Conservation (phyloP, 495 filamentous ascomycete genomes). For the Aspergillus bertholletiae region DNA sequence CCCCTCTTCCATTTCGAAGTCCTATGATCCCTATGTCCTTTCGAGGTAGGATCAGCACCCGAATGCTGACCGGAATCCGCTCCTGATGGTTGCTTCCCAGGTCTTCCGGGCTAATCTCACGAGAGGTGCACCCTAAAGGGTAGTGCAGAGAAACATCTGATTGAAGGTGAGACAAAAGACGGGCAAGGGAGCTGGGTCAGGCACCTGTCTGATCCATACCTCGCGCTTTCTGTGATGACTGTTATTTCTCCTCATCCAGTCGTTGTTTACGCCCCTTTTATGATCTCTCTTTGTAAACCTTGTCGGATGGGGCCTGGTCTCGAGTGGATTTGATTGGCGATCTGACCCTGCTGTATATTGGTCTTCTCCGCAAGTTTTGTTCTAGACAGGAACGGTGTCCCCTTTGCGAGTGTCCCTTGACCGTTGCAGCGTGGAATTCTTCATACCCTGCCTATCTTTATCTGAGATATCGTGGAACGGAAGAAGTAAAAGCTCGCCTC, state of each 20-base stretch:
- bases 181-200: constrained; percentile 11
- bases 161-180: constrained; percentile 8
- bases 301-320: constrained; percentile 10
- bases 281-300: constrained; percentile 13
- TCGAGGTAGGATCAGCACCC: constrained; percentile 20
- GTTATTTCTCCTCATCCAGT: constrained; percentile 12
- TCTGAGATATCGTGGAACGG: constrained; percentile 12
- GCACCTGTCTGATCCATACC: constrained; percentile 10
- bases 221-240: not conserved
- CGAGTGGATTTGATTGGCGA: not conserved
- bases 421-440: constrained; percentile 5
- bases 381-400: constrained; percentile 1
- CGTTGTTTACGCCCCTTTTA: constrained; percentile 11
- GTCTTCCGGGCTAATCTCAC: constrained; percentile 17
- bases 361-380: constrained; percentile 6
- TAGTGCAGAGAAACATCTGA: constrained; percentile 12
- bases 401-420: not conserved
- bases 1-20: constrained; percentile 12
- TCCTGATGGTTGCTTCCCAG: constrained; percentile 19
- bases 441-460: constrained; percentile 7
- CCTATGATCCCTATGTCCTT: constrained; percentile 17
- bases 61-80: constrained; percentile 22
- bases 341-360: not conserved
- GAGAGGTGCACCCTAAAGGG: constrained; percentile 10
- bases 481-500: constrained; percentile 18